Evolutionary conservation across 176 grass and related monocot species (phyloP).

Genomic region (Aegilops longissima): DNA sequence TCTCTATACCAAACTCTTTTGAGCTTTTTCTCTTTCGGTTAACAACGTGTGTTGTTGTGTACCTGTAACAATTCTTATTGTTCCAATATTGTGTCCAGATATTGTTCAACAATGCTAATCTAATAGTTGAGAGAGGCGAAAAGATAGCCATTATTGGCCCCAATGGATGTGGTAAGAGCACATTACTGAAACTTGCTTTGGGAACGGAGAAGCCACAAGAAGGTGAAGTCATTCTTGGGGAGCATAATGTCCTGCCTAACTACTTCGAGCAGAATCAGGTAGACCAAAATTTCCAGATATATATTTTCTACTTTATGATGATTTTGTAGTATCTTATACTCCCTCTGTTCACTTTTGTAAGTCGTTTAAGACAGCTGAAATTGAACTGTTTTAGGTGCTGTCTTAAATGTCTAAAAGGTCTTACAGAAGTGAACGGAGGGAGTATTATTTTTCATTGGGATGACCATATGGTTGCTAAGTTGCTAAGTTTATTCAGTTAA

Average conservation of each 20-base stretch:
- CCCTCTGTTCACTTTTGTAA: too few relatives aligned
- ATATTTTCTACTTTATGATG: slow-evolving; percentile 8
- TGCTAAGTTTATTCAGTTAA: slow-evolving; percentile 17
- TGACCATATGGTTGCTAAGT: background rate
- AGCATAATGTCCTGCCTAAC: slow-evolving; percentile 94
- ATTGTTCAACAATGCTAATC: slow-evolving; percentile 90
- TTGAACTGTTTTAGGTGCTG: too few relatives aligned
- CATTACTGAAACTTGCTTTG: slow-evolving; percentile 84
- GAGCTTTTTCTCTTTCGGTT: background rate
- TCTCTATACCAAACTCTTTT: slow-evolving; percentile 1
- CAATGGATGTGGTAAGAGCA: slow-evolving; percentile 96
- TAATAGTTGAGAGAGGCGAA: slow-evolving; percentile 85
- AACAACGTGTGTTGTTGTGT: background rate
- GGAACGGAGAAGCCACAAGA: slow-evolving; percentile 78
- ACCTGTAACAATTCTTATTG: background rate
- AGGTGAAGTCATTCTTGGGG: slow-evolving; percentile 85
- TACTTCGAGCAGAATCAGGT: slow-evolving; percentile 99
- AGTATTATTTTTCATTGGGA: background rate
- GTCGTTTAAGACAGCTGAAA: too few relatives aligned
- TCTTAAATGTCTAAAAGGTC: too few relatives aligned
- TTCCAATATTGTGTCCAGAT: slow-evolving; percentile 42
- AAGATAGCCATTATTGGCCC: slow-evolving; percentile 98
- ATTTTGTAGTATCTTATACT: slow-evolving; percentile 1
- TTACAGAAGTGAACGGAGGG: too few relatives aligned
- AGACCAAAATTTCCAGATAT: background rate